Percentiles rank a stretch among this genome's conserved stretches.
These are phyloP conservation scores for Phylloboletellus chloephorus DNA, from an alignment of 1,284 basidiomycete species.

Conservation along the genomic window DNA sequence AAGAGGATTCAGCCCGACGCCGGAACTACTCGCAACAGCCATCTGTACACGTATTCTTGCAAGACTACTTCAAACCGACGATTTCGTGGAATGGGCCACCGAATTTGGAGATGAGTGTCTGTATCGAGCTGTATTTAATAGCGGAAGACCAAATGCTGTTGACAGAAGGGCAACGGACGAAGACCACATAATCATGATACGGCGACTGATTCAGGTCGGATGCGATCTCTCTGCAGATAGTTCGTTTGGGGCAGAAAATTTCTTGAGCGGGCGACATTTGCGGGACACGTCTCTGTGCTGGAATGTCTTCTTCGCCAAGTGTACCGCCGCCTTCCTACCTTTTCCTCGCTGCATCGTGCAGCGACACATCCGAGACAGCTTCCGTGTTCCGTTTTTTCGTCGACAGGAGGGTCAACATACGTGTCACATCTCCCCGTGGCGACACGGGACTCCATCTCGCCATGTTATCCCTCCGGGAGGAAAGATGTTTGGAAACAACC, in stretches of 20 bases:
- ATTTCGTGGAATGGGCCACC: slow-evolving; percentile 11
- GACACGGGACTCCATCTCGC: slow-evolving; percentile 9
- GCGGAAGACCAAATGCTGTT: background rate
- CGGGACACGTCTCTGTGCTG: slow-evolving; percentile 2
- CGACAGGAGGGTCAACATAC: slow-evolving; percentile 1
- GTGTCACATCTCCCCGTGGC: background rate
- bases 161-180: background rate
- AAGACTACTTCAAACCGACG: slow-evolving; percentile 7
- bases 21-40: slow-evolving; percentile 1
- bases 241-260: background rate
- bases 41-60: slow-evolving; percentile 2
- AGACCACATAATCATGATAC: slow-evolving; percentile 1
- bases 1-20: background rate
- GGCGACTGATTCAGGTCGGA: slow-evolving; percentile 10
- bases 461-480: background rate
- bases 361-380: background rate
- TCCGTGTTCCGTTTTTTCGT: background rate
- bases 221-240: background rate
- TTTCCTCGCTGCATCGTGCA: slow-evolving; percentile 5
- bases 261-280: no score
- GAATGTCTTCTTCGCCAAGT: background rate
- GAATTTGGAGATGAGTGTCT: background rate
- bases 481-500: background rate
- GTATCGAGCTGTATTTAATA: slow-evolving; percentile 1
- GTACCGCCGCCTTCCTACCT: slow-evolving; percentile 7